phyloP scores from a whole-genome alignment of 2,329 filamentous ascomycete species.

The Xylariomycetidae sp. region DNA sequence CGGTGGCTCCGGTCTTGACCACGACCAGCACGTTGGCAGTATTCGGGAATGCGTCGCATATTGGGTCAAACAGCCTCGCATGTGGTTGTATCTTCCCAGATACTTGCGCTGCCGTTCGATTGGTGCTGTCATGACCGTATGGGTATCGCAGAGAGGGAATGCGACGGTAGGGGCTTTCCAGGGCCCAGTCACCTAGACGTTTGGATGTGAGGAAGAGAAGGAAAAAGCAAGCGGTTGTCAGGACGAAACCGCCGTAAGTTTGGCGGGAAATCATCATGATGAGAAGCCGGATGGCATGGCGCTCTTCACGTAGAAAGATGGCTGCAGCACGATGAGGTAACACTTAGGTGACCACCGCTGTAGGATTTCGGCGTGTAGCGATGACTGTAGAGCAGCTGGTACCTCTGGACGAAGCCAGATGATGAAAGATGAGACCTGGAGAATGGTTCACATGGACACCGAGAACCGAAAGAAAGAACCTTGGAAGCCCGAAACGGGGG shows the following conservation, averaged over 20 bases:
- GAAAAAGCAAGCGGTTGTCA: constrained; percentile 23
- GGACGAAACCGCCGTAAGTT: constrained; percentile 10
- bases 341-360: too few relatives aligned
- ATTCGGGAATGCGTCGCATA: constrained; percentile 33
- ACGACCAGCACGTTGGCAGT: constrained; percentile 42
- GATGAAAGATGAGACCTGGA: too few relatives aligned
- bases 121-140: constrained; percentile 7
- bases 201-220: constrained; percentile 28
- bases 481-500: too few relatives aligned
- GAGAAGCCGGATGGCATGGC: not conserved
- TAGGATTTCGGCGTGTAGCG: too few relatives aligned
- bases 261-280: constrained; percentile 8
- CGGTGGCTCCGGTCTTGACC: constrained; percentile 53
- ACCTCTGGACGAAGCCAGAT: too few relatives aligned
- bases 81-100: not conserved
- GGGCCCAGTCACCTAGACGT: constrained; percentile 24
- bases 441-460: too few relatives aligned
- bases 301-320: too few relatives aligned
- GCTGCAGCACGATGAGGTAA: too few relatives aligned
- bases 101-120: constrained; percentile 4
- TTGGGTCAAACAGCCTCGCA: constrained; percentile 12
- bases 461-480: too few relatives aligned
- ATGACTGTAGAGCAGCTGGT: too few relatives aligned
- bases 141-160: constrained; percentile 3
- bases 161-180: constrained; percentile 24